Evolutionary conservation across 768 basidiomycete genomes (phyloP).

Genomic region (Termitomyces sp.): DNA sequence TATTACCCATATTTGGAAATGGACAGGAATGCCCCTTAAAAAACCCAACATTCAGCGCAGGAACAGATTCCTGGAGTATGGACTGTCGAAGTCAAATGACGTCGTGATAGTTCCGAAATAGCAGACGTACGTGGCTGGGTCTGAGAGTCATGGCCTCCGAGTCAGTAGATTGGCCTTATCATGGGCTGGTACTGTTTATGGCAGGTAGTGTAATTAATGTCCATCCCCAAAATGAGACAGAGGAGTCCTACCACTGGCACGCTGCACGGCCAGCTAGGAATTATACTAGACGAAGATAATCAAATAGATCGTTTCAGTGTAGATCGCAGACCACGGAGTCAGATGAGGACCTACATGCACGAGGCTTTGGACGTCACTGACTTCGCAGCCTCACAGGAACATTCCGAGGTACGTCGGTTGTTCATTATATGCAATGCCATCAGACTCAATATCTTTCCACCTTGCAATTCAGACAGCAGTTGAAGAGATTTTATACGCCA

Average conservation of each 20-base stretch:
- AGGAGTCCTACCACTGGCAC: not conserved
- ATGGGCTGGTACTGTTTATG: not conserved
- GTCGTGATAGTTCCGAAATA: not conserved
- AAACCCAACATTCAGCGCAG: not conserved
- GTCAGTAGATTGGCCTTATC: not conserved
- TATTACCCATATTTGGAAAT: not conserved
- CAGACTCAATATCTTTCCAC: not conserved
- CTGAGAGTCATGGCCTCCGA: not conserved
- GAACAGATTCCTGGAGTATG: not conserved
- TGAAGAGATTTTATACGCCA: not conserved
- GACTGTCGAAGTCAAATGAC: slow-evolving; percentile 1
- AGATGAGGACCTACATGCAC: slow-evolving; percentile 5
- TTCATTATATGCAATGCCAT: not conserved
- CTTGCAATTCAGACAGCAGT: not conserved
- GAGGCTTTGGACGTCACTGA: slow-evolving; percentile 4
- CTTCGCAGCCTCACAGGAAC: slow-evolving; percentile 4
- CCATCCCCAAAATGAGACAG: not conserved
- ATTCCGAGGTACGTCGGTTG: slow-evolving; percentile 6
- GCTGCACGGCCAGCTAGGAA: not conserved
- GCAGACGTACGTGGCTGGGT: not conserved
- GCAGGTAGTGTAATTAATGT: slow-evolving; percentile 1
- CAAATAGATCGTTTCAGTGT: slow-evolving; percentile 5
- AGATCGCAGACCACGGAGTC: not conserved
- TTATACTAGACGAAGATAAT: not conserved
- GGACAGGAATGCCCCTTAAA: not conserved